Evolutionary conservation across 805 yeast species (phyloP).

Genomic region (Ogataea trehaloabstinens): DNA sequence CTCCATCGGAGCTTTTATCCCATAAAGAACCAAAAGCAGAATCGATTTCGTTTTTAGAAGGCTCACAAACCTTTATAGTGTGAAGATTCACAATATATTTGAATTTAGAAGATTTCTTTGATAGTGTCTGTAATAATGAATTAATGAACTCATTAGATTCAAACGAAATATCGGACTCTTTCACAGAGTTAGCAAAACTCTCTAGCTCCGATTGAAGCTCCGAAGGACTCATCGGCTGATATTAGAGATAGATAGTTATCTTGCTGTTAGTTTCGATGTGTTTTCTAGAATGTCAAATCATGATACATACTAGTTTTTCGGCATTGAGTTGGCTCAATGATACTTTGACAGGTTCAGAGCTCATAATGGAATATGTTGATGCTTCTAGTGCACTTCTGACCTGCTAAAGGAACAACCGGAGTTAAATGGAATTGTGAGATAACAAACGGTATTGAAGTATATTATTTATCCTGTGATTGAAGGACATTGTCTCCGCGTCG

Average conservation of each 20-base stretch:
- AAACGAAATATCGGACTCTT: slow-evolving; percentile 1
- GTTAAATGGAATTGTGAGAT: not conserved
- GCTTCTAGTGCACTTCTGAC: no score
- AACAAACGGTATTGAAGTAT: no score
- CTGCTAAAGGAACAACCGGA: not conserved
- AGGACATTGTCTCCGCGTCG: no score
- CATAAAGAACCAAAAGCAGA: slow-evolving; percentile 52
- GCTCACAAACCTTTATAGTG: slow-evolving; percentile 25
- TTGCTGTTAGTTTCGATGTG: not conserved
- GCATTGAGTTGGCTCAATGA: slow-evolving; percentile 12
- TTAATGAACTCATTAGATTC: slow-evolving; percentile 28
- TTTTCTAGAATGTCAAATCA: no score
- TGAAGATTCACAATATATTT: slow-evolving; percentile 54
- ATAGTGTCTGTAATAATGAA: slow-evolving; percentile 34
- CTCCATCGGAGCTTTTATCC: slow-evolving; percentile 58
- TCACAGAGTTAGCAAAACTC: not conserved
- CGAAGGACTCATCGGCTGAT: slow-evolving; percentile 18
- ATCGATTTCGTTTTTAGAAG: slow-evolving; percentile 30
- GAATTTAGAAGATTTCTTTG: slow-evolving; percentile 48
- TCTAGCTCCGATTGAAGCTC: slow-evolving; percentile 17
- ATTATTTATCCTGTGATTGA: no score
- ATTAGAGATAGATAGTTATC: slow-evolving; percentile 1
- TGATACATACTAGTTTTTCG: slow-evolving; percentile 15
- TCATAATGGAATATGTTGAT: not conserved
- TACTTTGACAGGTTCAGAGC: slow-evolving; percentile 4